Evolutionary conservation across 768 basidiomycete genomes (phyloP), one percentile per base, ranked within the genome.

Genomic region (Termitomyces sp.): DNA sequence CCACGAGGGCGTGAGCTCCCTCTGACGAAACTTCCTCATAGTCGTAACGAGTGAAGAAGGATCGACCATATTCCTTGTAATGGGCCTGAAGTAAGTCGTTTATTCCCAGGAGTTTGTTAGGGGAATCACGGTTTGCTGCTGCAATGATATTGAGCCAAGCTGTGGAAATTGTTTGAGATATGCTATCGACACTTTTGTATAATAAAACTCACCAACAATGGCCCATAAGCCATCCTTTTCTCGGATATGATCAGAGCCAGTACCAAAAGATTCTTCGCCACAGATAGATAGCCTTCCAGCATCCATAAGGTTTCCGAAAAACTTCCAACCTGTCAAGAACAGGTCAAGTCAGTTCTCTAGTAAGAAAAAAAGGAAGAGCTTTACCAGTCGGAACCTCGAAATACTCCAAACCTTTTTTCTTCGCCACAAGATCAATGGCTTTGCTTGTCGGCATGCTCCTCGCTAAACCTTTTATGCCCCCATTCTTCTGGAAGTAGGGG

Each of bases 161-260:
- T 96, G 66, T 8, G 29, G 53, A 56, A 9, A 49, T 58, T 46
- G 17, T 34, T 56, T 11, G 48, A 62, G 32, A 57, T 32, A 25
- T 25, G 36, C 47, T 5, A 4, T 43, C n/a, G 12, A 3, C n/a
- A 20, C 15, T 57, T 32, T 37, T 1, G 4, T 12, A 40, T 59
- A 12, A 7, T 4, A 57, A 42, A 43, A 48, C 59, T 71, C 65
- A 92, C 94, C 96, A 49, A 98, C 81, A 65, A 99, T 82, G 53
- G 97, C 97, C 97, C 97, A 99, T 51, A 99, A 79, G 65, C 97
- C 97, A 68, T 99, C 97, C 83, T 99, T 99, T 81, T 99, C 97
- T 63, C 97, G 92, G 68, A 99, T 96, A 75, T 99, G 97, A 76
- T 99, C 97, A 14, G 96, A 98, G n/a, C 97, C 97, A 8, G 97